phyloP scores from a whole-genome alignment of 495 filamentous ascomycete species.

The Aspergillus carlsbadensis region DNA sequence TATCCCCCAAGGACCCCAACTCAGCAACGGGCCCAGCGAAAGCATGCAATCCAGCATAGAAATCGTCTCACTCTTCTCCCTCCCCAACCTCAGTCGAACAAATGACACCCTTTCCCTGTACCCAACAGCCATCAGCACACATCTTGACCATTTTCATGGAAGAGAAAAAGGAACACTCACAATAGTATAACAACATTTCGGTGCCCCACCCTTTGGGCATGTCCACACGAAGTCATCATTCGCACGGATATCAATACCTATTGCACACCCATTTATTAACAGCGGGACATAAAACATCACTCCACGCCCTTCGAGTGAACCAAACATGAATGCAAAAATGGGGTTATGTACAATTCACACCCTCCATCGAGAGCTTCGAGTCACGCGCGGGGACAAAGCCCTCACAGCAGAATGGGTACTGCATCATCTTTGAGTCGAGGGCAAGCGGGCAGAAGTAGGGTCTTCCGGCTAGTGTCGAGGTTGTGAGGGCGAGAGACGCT shows the following conservation, averaged over 20 bases:
- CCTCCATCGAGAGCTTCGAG: conserved; percentile 28
- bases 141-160: neutral
- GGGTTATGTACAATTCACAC: conserved; percentile 26
- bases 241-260: conserved; percentile 9
- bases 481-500: conserved; percentile 18
- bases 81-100: conserved; percentile 7
- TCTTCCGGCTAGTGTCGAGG: conserved; percentile 22
- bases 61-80: neutral
- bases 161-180: conserved; percentile 14
- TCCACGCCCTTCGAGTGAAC: conserved; percentile 13
- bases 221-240: conserved; percentile 1
- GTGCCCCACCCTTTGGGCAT: conserved; percentile 15
- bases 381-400: conserved; percentile 18
- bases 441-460: conserved; percentile 37
- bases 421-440: conserved; percentile 33
- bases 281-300: no score
- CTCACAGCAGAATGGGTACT: conserved; percentile 41
- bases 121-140: neutral
- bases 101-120: conserved; percentile 1
- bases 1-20: neutral
- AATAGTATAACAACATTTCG: conserved; percentile 21
- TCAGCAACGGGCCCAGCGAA: neutral
- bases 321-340: neutral
- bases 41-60: neutral
- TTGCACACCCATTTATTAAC: no score